These are phyloP conservation scores for Epichloe amarillans DNA, from an alignment of 2,329 filamentous ascomycete species.

Conservation along the genomic window DNA sequence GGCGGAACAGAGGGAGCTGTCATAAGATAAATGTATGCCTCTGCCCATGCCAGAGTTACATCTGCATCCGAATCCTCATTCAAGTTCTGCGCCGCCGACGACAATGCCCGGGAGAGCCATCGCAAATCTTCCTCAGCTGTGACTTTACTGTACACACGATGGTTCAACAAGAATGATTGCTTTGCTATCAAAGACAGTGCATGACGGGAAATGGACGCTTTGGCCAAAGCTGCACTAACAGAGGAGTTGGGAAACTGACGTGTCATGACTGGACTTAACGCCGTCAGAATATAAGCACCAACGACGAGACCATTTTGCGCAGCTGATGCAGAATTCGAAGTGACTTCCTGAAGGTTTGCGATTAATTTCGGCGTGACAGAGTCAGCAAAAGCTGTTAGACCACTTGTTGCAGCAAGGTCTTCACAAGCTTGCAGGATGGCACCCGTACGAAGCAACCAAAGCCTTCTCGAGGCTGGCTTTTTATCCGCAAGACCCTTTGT, in stretches of 20 bases:
- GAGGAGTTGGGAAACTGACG: constrained; percentile 41
- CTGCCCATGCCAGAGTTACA: constrained; percentile 62
- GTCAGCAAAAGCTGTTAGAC: constrained; percentile 38
- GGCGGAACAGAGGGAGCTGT: constrained; percentile 47
- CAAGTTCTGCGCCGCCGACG: constrained; percentile 44
- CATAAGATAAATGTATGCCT: constrained; percentile 70
- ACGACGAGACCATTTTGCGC: constrained; percentile 74
- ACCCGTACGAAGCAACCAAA: constrained; percentile 68
- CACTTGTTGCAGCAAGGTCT: constrained; percentile 32
- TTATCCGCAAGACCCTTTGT: constrained; percentile 79
- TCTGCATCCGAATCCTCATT: constrained; percentile 32
- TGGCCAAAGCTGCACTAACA: constrained; percentile 32
- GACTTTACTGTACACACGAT: constrained; percentile 73
- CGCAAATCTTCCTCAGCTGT: constrained; percentile 58
- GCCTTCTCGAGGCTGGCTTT: constrained; percentile 58
- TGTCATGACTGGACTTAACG: constrained; percentile 44
- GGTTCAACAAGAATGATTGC: constrained; percentile 74
- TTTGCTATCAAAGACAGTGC: constrained; percentile 62
- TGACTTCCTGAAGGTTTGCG: constrained; percentile 64
- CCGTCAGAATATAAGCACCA: constrained; percentile 60
- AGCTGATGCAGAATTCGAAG: constrained; percentile 63
- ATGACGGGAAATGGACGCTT: constrained; percentile 49
- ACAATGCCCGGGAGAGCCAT: constrained; percentile 64
- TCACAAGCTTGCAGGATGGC: constrained; percentile 49
- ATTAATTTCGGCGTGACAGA: constrained; percentile 41